Base-by-base conservation (phyloP, 2,329 filamentous ascomycete genomes). In the Sporothrix pallida region DNA sequence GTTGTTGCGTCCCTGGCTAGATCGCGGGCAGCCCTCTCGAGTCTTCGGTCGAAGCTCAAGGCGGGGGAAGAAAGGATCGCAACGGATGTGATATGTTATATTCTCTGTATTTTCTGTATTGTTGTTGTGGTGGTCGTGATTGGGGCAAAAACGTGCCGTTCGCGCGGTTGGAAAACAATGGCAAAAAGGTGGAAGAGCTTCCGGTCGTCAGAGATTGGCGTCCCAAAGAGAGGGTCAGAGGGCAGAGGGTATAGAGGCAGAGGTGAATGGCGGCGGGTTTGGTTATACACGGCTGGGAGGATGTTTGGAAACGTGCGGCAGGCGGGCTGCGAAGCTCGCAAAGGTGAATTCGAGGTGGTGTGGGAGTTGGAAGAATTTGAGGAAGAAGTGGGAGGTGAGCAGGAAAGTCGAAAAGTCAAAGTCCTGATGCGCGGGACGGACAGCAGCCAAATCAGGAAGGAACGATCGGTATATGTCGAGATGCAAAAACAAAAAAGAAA, bases 1-100 rank as follows among this genome's bases (percentile, higher is more conserved):
- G 68, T 70, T 46, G 68, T 70, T 70, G 67, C 52, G 15, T 42
- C 31, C 44, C 12, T 44, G 67, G 26, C 37, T 44, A 60, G 68
- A 31, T 42, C 50, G 20, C 23, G 23, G 50, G 23, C 50, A 31
- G 67, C 9, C 50, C 12, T 17, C 42, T 26, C 15, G 44, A 62
- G n/a, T 58, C 50, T 44, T 56, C 26, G 17, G 56, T 15, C 17
- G 13, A 70, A 58, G 26, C 48, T 37, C 23, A 4, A 20, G 46
- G 31, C 48, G 31, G 50, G 50, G 42, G 4, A 58, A 46, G 12
- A 15, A 58, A 70, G 17, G 10, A 58, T 12, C 68, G 26, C 50
- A n/a, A 68, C 26, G 17, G 44, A 31, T 2, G 63, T 26, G 63
- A 50, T 37, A 68, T 31, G 44, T n/a, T 50, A n/a, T 50, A 37